phyloP scores from a whole-genome alignment of 2,329 filamentous ascomycete species.

The Geoglossum cookeanum region DNA sequence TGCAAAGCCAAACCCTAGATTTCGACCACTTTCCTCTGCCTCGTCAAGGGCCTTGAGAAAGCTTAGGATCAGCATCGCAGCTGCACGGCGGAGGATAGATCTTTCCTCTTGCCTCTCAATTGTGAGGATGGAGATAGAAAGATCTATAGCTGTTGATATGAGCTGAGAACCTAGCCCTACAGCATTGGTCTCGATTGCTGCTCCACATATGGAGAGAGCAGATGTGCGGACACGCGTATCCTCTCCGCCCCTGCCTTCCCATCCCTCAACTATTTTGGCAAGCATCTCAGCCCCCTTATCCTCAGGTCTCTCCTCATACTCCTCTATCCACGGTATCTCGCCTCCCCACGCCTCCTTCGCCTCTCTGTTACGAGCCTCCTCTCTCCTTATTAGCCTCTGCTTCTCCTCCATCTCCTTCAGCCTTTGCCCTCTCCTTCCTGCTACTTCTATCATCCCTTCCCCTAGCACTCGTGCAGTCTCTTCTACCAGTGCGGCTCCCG shows the following conservation, averaged over 20 bases:
- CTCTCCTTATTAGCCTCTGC: slow-evolving; percentile 29
- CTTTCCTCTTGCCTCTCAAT: slow-evolving; percentile 41
- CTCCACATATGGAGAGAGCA: slow-evolving; percentile 45
- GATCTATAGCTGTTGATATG: slow-evolving; percentile 38
- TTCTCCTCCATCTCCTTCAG: slow-evolving; percentile 40
- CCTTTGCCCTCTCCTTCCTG: slow-evolving; percentile 42
- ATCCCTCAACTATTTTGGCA: slow-evolving; percentile 42
- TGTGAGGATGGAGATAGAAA: slow-evolving; percentile 41
- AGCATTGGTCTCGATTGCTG: slow-evolving; percentile 40
- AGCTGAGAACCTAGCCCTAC: slow-evolving; percentile 33
- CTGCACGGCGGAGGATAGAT: slow-evolving; percentile 46
- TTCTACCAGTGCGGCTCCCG: slow-evolving; percentile 36
- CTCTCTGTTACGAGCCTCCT: slow-evolving; percentile 30
- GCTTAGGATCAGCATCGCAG: slow-evolving; percentile 41
- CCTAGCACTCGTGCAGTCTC: slow-evolving; percentile 32
- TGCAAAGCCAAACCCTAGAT: slow-evolving; percentile 34
- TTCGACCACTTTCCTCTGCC: slow-evolving; percentile 26
- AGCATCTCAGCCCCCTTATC: slow-evolving; percentile 23
- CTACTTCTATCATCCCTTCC: slow-evolving; percentile 42
- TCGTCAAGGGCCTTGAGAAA: slow-evolving; percentile 41
- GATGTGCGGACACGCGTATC: slow-evolving; percentile 52
- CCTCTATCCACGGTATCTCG: slow-evolving; percentile 29
- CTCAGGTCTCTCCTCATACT: slow-evolving; percentile 13
- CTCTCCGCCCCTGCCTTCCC: slow-evolving; percentile 48
- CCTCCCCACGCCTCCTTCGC: slow-evolving; percentile 37